A percentile compares a stretch with the other conserved stretches of the same genome.
Evolutionary conservation across 306 rosid species (phyloP).

Genomic region (Morella rubra): DNA sequence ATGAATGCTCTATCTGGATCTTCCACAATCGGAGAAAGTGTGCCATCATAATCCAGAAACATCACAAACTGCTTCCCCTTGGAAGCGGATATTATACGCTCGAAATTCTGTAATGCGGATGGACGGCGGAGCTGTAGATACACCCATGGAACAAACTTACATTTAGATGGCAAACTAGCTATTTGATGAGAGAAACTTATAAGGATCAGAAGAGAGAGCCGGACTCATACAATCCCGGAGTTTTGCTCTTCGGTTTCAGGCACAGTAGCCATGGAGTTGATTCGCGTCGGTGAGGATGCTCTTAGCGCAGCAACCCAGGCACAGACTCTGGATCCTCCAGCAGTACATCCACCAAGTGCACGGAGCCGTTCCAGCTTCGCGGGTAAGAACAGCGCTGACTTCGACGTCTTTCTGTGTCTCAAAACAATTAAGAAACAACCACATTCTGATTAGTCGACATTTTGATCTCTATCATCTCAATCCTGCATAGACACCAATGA

Average conservation of each 20-base stretch:
- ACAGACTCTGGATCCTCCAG: conserved; percentile 43
- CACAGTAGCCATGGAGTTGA: conserved; percentile 28
- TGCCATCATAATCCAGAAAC: conserved; percentile 97
- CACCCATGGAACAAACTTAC: too few species aligned
- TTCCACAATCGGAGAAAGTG: conserved; percentile 86
- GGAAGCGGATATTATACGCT: conserved; percentile 45
- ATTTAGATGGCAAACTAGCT: too few species aligned
- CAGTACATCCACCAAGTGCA: conserved; percentile 35
- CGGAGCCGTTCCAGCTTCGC: conserved; percentile 34
- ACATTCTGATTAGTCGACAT: conserved; percentile 69
- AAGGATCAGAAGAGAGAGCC: neutral
- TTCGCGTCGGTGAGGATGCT: conserved; percentile 81
- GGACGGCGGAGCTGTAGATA: conserved; percentile 60
- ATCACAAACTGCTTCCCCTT: conserved; percentile 70
- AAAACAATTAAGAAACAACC: conserved; percentile 25
- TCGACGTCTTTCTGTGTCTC: conserved; percentile 29
- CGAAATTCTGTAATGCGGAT: conserved; percentile 70
- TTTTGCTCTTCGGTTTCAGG: conserved; percentile 40
- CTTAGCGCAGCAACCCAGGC: conserved; percentile 84
- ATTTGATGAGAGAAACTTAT: neutral
- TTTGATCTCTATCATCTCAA: conserved; percentile 17
- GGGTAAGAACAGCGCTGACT: conserved; percentile 32
- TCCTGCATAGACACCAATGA: conserved; percentile 17
- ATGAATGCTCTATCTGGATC: conserved; percentile 90
- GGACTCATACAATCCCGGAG: conserved; percentile 62